Percentiles rank a stretch among this genome's conserved stretches.
Evolutionary conservation across 2,329 filamentous ascomycete genomes (phyloP).

Genomic region (Aspergillus puulaauensis): DNA sequence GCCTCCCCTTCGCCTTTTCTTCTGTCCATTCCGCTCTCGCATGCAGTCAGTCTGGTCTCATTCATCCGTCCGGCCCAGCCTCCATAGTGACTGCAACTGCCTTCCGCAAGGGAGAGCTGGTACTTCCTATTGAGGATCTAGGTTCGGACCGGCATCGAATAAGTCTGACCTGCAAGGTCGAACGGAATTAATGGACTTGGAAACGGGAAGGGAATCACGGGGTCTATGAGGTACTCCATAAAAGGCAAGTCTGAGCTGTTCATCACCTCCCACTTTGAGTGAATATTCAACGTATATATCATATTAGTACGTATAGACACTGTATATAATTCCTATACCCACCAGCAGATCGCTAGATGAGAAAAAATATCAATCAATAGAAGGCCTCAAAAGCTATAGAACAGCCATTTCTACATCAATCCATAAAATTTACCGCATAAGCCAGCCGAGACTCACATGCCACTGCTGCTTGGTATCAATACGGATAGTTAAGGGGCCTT

Average conservation of each 20-base stretch:
- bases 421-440: neutral
- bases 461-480: too few species aligned
- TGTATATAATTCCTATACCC: neutral
- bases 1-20: conserved; percentile 14
- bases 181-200: neutral
- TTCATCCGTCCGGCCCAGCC: neutral
- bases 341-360: neutral
- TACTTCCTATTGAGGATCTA: conserved; percentile 8
- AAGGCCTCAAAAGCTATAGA: neutral
- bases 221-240: conserved; percentile 21
- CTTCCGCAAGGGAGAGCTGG: conserved; percentile 12
- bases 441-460: too few species aligned
- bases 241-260: conserved; percentile 40
- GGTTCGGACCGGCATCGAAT: neutral
- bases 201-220: neutral
- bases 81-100: conserved; percentile 15
- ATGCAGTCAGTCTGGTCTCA: neutral
- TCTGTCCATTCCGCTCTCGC: conserved; percentile 1
- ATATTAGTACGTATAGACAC: neutral
- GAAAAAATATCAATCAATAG: neutral
- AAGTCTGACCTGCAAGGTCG: neutral
- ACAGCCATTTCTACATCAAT: neutral
- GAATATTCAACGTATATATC: too few species aligned
- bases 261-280: neutral
- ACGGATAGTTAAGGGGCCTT: too few species aligned